Evolutionary conservation across 306 rosid genomes (phyloP).

Genomic region (Pyrus bretschneideri): DNA sequence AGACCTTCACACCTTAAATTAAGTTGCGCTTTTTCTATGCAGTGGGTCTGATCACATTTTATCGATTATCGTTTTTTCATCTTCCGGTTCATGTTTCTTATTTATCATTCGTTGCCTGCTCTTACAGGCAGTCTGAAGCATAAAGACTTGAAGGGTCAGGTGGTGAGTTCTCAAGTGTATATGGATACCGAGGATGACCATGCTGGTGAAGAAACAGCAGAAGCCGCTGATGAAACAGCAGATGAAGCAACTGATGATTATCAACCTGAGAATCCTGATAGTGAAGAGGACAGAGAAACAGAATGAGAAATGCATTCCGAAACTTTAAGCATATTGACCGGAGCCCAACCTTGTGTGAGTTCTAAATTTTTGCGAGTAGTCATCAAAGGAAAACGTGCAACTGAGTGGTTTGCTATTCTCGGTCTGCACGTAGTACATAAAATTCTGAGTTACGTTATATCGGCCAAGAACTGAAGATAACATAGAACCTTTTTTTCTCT

Average conservation of each 20-base stretch:
- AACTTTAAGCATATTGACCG: not conserved
- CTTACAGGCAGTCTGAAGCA: conserved; percentile 34
- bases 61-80: not conserved
- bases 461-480: not conserved
- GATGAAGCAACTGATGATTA: conserved; percentile 1
- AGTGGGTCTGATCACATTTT: not conserved
- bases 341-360: conserved; percentile 3
- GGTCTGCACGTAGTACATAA: not conserved
- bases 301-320: conserved; percentile 3
- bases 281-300: conserved; percentile 18
- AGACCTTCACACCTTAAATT: not conserved
- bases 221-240: not conserved
- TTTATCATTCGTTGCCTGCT: not conserved
- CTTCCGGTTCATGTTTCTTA: not conserved
- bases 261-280: conserved; percentile 12
- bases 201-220: not conserved
- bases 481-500: not conserved
- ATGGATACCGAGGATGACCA: conserved; percentile 3
- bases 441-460: not conserved
- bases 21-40: not conserved
- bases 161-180: conserved; percentile 36
- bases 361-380: not conserved
- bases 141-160: conserved; percentile 33
- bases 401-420: not conserved
- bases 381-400: not conserved